phyloP scores from a whole-genome alignment of 2,329 filamentous ascomycete species.

The Trichoderma pleuroti region DNA sequence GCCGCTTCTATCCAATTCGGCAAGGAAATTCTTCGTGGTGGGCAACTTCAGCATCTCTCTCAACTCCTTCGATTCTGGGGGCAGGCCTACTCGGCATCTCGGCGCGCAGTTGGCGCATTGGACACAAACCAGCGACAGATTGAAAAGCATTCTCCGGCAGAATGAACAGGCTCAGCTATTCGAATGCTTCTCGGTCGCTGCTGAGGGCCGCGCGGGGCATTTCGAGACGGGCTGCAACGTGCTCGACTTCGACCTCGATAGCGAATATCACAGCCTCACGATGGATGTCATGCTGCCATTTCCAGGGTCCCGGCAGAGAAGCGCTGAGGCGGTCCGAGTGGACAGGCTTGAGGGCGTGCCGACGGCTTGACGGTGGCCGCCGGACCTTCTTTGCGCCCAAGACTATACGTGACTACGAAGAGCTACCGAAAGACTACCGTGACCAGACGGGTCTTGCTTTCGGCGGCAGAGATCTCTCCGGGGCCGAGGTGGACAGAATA shows the following conservation, averaged over 20 bases:
- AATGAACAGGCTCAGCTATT: conserved; percentile 31
- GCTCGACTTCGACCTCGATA: conserved; percentile 10
- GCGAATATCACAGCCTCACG: conserved; percentile 19
- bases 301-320: neutral
- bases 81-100: neutral
- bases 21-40: conserved; percentile 2
- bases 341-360: conserved; percentile 2
- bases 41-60: neutral
- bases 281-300: conserved; percentile 21
- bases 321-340: neutral
- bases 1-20: conserved; percentile 6
- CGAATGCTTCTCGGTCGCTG: conserved; percentile 31
- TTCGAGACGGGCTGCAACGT: conserved; percentile 1
- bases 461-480: conserved; percentile 45
- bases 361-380: conserved; percentile 24
- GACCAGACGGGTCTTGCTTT: conserved; percentile 56
- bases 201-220: conserved; percentile 29
- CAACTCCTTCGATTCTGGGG: neutral
- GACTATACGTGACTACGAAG: conserved; percentile 51
- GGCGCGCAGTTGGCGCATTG: conserved; percentile 18
- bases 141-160: conserved; percentile 1
- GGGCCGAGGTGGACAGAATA: conserved; percentile 44
- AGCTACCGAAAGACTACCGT: conserved; percentile 55
- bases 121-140: neutral
- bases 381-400: conserved; percentile 36